These are phyloP conservation scores for Aspergillus olivimuriae DNA, from an alignment of 495 filamentous ascomycete species.

Conservation along the genomic window DNA sequence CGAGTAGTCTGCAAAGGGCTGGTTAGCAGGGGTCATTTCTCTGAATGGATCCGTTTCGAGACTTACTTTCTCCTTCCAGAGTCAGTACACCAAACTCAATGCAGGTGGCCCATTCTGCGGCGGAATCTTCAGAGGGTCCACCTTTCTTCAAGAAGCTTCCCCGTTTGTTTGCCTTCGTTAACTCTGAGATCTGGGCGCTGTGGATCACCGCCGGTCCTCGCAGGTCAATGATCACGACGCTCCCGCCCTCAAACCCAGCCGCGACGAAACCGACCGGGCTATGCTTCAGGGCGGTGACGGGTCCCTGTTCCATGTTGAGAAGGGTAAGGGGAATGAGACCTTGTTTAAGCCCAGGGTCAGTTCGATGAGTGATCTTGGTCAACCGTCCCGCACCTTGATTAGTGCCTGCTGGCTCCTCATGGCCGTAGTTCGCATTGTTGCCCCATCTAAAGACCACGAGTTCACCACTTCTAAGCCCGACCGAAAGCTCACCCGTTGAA, in stretches of 20 bases:
- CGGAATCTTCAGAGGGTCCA: conserved; percentile 36
- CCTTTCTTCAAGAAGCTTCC: conserved; percentile 57
- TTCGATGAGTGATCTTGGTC: conserved; percentile 64
- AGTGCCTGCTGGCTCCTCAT: conserved; percentile 49
- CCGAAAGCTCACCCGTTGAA: conserved; percentile 75
- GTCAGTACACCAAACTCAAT: conserved; percentile 93
- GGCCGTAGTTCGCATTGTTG: conserved; percentile 58
- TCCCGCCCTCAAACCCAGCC: conserved; percentile 74
- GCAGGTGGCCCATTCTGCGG: conserved; percentile 64
- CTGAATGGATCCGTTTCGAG: neutral
- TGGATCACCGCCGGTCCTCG: conserved; percentile 87
- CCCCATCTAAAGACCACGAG: conserved; percentile 85
- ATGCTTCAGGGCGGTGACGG: conserved; percentile 69
- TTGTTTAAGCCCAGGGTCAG: conserved; percentile 73
- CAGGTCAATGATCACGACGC: conserved; percentile 74
- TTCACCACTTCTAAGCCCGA: conserved; percentile 75
- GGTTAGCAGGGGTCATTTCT: conserved; percentile 13
- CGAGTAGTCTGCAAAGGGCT: conserved; percentile 59
- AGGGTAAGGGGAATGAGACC: conserved; percentile 76
- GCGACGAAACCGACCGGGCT: conserved; percentile 91
- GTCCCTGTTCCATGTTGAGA: conserved; percentile 73
- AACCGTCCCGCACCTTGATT: conserved; percentile 50
- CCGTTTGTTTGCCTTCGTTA: conserved; percentile 62
- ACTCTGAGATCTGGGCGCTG: conserved; percentile 56
- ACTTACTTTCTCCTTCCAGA: conserved; percentile 71